Conservation (phyloP, 768 basidiomycete species). For the Chlorophyllum brunneum region DNA sequence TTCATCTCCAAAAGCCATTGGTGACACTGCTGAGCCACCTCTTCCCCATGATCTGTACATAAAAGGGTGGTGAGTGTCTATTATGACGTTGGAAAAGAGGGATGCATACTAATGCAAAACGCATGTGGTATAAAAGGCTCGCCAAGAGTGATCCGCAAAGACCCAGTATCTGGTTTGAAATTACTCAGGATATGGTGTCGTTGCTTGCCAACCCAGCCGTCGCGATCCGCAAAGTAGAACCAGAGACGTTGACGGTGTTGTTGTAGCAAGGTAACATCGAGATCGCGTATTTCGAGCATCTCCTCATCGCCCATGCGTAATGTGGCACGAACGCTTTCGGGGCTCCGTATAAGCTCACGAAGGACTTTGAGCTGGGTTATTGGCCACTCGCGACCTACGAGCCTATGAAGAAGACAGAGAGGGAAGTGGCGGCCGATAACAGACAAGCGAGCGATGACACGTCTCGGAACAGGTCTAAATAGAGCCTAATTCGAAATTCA, state of each 20-base stretch:
- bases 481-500: conserved; percentile 32
- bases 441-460: conserved; percentile 40
- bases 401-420: conserved; percentile 29
- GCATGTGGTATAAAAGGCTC: conserved; percentile 57
- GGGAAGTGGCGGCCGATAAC: conserved; percentile 38
- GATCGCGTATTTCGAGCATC: conserved; percentile 54
- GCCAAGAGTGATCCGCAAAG: conserved; percentile 39
- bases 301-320: conserved; percentile 66
- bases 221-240: conserved; percentile 58
- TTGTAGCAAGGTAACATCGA: conserved; percentile 45
- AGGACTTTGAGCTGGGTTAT: conserved; percentile 40
- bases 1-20: conserved; percentile 33
- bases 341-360: conserved; percentile 46
- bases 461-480: conserved; percentile 44
- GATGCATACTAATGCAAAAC: conserved; percentile 64
- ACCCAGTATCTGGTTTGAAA: conserved; percentile 31
- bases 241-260: conserved; percentile 33
- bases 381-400: conserved; percentile 52
- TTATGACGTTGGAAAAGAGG: background rate
- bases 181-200: conserved; percentile 38
- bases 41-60: conserved; percentile 47
- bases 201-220: conserved; percentile 69
- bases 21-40: conserved; percentile 45
- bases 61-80: background rate
- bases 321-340: conserved; percentile 45